Conservation (phyloP, 1,284 basidiomycete species). For the Pascua guehoae region DNA sequence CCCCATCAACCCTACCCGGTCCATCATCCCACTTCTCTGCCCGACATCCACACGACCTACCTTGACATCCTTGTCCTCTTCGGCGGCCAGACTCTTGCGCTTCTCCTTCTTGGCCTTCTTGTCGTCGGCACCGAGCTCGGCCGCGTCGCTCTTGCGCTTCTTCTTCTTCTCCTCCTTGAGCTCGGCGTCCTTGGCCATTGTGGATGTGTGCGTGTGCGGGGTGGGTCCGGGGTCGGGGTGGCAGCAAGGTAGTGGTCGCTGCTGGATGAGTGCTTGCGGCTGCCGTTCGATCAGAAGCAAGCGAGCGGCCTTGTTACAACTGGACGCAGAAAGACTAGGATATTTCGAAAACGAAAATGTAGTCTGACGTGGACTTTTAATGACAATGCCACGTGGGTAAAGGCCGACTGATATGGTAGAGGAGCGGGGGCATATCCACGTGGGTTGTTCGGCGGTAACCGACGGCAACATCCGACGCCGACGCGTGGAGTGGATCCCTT, state of each 20-base stretch:
- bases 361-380: too few relatives aligned
- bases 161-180: slow-evolving; percentile 50
- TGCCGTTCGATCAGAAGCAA: neutral
- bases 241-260: neutral
- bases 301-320: neutral
- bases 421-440: too few relatives aligned
- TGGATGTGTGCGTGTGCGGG: slow-evolving; percentile 11
- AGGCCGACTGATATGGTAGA: too few relatives aligned
- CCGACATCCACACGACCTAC: neutral
- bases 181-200: slow-evolving; percentile 48
- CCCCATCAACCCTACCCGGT: neutral
- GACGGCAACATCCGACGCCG: too few relatives aligned
- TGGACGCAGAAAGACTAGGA: neutral
- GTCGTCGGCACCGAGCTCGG: slow-evolving; percentile 32
- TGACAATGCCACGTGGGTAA: too few relatives aligned
- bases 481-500: too few relatives aligned
- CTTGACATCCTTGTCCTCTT: slow-evolving; percentile 39
- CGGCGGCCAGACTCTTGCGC: slow-evolving; percentile 46
- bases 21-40: neutral
- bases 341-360: neutral
- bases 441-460: too few relatives aligned
- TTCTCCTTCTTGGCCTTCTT: slow-evolving; percentile 53
- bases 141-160: slow-evolving; percentile 51
- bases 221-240: slow-evolving; percentile 1
- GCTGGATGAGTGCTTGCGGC: neutral